Percentiles rank a stretch among this genome's conserved stretches.
Evolutionary conservation across 2,329 filamentous ascomycete genomes (phyloP).

Genomic region (Penicillium decumbens): DNA sequence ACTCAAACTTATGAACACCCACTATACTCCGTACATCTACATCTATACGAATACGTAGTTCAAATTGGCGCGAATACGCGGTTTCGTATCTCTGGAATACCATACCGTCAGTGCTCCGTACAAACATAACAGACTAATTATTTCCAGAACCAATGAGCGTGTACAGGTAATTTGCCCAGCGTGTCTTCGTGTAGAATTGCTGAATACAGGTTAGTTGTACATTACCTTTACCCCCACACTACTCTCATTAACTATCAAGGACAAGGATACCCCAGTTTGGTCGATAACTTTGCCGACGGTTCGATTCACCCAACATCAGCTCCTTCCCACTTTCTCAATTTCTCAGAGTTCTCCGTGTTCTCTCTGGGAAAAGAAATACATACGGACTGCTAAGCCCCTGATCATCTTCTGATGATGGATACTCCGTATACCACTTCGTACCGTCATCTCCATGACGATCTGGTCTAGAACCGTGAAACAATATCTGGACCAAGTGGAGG

Average conservation of each 20-base stretch:
- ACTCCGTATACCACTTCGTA: too few species aligned
- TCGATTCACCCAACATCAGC: background rate
- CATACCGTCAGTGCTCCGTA: background rate
- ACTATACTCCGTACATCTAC: background rate
- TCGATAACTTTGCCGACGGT: background rate
- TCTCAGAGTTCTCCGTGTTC: background rate
- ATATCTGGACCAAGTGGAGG: background rate
- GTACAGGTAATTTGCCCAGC: constrained; percentile 7
- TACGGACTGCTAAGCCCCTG: too few species aligned
- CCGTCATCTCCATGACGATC: too few species aligned
- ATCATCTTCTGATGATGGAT: too few species aligned
- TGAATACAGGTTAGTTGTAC: constrained; percentile 1
- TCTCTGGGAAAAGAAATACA: too few species aligned
- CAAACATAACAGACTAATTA: background rate
- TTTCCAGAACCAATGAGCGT: background rate
- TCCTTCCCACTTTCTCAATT: background rate
- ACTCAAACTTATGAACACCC: too few species aligned
- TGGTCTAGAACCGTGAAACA: too few species aligned
- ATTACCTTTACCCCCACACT: too few species aligned
- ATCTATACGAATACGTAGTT: background rate
- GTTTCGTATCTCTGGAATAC: background rate
- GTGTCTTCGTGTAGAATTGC: constrained; percentile 11
- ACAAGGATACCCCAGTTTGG: background rate
- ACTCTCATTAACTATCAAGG: background rate
- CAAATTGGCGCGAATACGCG: background rate